Conservation (phyloP, 2,329 filamentous ascomycete genomes). For the Neonectria sp. region DNA sequence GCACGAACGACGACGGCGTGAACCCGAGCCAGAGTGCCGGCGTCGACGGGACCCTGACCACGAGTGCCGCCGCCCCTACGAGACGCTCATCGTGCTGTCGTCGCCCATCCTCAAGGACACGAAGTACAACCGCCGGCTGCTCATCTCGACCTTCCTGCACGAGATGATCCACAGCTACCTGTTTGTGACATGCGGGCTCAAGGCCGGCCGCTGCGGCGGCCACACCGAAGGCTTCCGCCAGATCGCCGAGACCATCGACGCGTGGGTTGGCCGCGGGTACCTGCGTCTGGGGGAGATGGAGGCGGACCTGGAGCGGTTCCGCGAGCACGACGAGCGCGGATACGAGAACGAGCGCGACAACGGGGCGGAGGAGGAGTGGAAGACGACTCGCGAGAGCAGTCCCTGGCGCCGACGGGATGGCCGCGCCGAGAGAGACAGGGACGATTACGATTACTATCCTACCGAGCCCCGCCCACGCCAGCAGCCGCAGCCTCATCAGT, state of each 20-base stretch:
- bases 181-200: conserved; percentile 73
- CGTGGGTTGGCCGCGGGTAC: conserved; percentile 70
- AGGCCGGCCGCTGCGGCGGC: conserved; percentile 68
- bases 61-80: conserved; percentile 60
- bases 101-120: conserved; percentile 69
- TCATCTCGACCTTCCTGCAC: conserved; percentile 77
- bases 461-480: conserved; percentile 38
- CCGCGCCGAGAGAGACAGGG: conserved; percentile 25
- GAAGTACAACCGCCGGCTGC: conserved; percentile 71
- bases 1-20: conserved; percentile 63
- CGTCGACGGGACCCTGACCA: conserved; percentile 58
- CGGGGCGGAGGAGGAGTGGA: conserved; percentile 35
- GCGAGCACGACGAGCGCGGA: conserved; percentile 41
- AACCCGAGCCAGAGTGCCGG: conserved; percentile 62
- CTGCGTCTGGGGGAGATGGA: conserved; percentile 73
- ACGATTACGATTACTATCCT: conserved; percentile 30
- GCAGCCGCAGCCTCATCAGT: conserved; percentile 2
- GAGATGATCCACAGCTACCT: conserved; percentile 78
- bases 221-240: conserved; percentile 73
- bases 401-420: conserved; percentile 40
- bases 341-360: conserved; percentile 43
- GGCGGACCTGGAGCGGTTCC: conserved; percentile 72
- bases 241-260: conserved; percentile 73
- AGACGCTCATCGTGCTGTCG: conserved; percentile 75
- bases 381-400: conserved; percentile 26